Conservation (phyloP, 208 protist genomes). For the Acanthamoeba rhysodes region DNA sequence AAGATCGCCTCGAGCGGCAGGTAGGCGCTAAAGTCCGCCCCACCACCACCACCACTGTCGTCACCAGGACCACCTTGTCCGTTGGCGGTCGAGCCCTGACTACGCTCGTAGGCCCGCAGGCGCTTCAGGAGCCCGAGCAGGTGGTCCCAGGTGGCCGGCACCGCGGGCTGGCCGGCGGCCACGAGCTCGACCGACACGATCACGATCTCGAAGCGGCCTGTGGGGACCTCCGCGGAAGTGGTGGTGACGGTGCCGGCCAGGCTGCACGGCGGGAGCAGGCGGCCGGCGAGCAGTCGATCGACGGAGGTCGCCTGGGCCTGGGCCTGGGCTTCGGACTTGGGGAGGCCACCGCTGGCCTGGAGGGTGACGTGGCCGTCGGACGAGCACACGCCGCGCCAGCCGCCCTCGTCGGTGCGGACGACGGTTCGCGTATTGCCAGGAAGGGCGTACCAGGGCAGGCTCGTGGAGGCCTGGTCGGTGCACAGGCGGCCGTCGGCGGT, state of each 20-base stretch:
- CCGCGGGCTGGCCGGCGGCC: neutral
- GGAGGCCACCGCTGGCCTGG: neutral
- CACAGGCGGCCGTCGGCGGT: neutral
- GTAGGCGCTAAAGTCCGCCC: neutral
- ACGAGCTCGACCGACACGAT: neutral
- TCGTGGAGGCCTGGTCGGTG: neutral
- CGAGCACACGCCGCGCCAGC: neutral
- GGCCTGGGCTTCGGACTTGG: neutral
- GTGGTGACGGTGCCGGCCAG: neutral
- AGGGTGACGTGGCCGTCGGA: neutral
- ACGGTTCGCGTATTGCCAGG: neutral
- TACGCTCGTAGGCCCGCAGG: neutral
- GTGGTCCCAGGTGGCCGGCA: neutral
- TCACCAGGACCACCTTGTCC: neutral
- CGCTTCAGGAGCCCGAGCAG: neutral
- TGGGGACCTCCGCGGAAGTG: no score
- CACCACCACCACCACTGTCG: neutral
- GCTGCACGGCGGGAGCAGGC: neutral
- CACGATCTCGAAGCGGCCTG: neutral
- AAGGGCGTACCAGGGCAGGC: neutral
- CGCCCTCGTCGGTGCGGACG: neutral
- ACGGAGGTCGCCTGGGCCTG: no score
- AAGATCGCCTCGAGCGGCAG: neutral
- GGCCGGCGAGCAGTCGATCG: neutral
- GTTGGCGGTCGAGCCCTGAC: neutral